These are phyloP conservation scores for Apiospora kogelbergensis DNA, from an alignment of 2,329 filamentous ascomycete species.

Conservation along the genomic window DNA sequence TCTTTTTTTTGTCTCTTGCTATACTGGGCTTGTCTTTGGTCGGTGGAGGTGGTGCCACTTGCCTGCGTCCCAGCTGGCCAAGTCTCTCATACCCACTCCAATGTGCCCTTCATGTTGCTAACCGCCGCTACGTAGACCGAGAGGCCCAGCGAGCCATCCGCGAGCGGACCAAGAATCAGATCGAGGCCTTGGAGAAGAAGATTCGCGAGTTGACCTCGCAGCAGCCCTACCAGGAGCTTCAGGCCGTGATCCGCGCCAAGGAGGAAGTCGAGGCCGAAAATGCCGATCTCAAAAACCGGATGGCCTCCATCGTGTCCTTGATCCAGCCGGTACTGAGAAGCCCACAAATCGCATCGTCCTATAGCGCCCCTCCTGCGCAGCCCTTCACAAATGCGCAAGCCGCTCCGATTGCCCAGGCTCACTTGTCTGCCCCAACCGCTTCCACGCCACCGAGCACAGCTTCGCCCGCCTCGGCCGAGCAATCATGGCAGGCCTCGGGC, in stretches of 20 bases:
- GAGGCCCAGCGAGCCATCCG: conserved; percentile 84
- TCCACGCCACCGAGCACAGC: conserved; percentile 40
- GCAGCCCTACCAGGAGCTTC: conserved; percentile 81
- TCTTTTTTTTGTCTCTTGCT: background rate
- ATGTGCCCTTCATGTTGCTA: background rate
- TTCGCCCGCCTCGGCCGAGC: conserved; percentile 35
- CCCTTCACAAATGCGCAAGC: background rate
- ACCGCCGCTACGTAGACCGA: conserved; percentile 55
- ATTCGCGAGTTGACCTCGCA: conserved; percentile 77
- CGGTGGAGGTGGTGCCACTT: background rate
- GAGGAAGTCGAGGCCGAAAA: conserved; percentile 78
- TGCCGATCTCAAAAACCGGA: conserved; percentile 68
- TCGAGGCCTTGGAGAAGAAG: conserved; percentile 69
- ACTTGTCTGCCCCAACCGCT: conserved; percentile 28
- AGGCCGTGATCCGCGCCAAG: conserved; percentile 72
- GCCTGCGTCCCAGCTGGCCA: background rate
- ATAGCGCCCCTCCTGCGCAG: background rate
- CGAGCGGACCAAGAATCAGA: conserved; percentile 78
- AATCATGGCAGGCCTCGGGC: conserved; percentile 28
- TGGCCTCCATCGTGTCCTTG: conserved; percentile 65
- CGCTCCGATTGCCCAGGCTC: conserved; percentile 14
- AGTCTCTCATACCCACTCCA: background rate
- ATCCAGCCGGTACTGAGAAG: conserved; percentile 57
- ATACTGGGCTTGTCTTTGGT: conserved; percentile 11
- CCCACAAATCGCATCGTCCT: conserved; percentile 25